Conservation (phyloP, 768 basidiomycete genomes). For the Panus rudis region DNA sequence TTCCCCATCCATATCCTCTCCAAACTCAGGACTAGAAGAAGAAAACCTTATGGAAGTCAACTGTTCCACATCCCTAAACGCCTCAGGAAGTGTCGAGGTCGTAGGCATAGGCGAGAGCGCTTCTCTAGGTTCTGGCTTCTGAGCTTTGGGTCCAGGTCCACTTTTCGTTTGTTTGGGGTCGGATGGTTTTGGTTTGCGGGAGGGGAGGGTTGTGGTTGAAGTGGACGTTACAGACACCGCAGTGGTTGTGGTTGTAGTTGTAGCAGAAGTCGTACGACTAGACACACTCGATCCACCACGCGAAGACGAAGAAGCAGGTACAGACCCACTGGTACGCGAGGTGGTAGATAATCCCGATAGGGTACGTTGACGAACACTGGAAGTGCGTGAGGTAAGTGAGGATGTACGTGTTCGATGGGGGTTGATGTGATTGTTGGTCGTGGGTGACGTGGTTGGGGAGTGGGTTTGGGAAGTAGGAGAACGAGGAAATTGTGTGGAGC, state of each 20-base stretch:
- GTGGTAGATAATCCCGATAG: neutral
- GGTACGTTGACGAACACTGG: neutral
- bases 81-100: conserved; percentile 1
- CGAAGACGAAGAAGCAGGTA: conserved; percentile 1
- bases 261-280: neutral
- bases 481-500: conserved; percentile 6
- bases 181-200: neutral
- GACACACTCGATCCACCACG: neutral
- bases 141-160: no score
- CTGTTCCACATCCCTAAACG: conserved; percentile 4
- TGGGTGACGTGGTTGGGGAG: no score
- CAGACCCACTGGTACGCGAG: conserved; percentile 1
- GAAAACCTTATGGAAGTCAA: conserved; percentile 3
- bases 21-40: conserved; percentile 18
- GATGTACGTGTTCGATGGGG: conserved; percentile 7
- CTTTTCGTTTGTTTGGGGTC: neutral
- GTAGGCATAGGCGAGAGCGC: conserved; percentile 2
- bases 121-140: no score
- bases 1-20: conserved; percentile 19
- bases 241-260: neutral
- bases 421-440: no score
- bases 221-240: neutral
- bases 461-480: neutral
- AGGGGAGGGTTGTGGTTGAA: conserved; percentile 24
- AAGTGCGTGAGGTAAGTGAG: conserved; percentile 3